These are phyloP conservation scores for Inga oerstediana DNA, from an alignment of 306 rosid genomes.

Conservation along the genomic window DNA sequence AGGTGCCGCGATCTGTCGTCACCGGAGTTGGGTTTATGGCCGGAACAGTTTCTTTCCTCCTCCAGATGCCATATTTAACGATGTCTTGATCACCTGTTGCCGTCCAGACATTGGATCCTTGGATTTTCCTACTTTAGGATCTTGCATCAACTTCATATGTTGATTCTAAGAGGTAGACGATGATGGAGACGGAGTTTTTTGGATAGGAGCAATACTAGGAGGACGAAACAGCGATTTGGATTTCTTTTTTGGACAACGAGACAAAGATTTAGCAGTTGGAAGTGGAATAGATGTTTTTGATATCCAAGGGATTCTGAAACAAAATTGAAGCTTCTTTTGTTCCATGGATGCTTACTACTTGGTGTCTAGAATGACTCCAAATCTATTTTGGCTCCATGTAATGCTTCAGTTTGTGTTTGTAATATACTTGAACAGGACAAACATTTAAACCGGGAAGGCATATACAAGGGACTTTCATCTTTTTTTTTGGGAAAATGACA, in stretches of 20 bases:
- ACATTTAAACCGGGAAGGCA: conserved; percentile 50
- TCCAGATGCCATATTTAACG: neutral
- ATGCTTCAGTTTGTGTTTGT: conserved; percentile 14
- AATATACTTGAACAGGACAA: conserved; percentile 29
- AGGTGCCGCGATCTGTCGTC: too few relatives aligned
- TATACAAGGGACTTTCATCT: neutral
- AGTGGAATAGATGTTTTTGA: conserved; percentile 12
- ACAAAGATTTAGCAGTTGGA: conserved; percentile 17
- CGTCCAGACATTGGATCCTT: neutral
- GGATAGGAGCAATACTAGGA: conserved; percentile 37
- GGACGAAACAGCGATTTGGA: conserved; percentile 45
- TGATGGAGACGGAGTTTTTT: neutral
- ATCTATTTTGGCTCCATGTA: conserved; percentile 10
- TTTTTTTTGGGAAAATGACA: too few relatives aligned
- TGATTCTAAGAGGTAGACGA: conserved; percentile 28
- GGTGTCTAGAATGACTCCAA: conserved; percentile 11
- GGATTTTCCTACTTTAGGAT: neutral
- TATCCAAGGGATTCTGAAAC: conserved; percentile 72
- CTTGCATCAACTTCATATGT: neutral
- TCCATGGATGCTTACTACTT: conserved; percentile 49
- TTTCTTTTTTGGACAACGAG: conserved; percentile 39
- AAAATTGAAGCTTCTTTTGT: conserved; percentile 45
- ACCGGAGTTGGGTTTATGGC: too few relatives aligned
- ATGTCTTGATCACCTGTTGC: neutral
- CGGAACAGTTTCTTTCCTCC: neutral